phyloP scores from a whole-genome alignment of 1,284 basidiomycete species.

The Ceratobasidium papillatum region DNA sequence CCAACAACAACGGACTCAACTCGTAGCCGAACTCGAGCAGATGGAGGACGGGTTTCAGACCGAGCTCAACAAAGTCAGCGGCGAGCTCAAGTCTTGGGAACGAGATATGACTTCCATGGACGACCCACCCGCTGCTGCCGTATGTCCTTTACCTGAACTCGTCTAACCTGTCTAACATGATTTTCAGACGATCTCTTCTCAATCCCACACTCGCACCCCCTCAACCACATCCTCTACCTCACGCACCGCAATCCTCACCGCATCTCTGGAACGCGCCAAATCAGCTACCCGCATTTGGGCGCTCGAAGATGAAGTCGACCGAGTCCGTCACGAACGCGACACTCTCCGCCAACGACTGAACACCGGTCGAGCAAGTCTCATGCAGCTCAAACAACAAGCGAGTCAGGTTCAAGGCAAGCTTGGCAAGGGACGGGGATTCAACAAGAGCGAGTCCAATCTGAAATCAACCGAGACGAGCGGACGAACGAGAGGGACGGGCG shows the following conservation, averaged over 20 bases:
- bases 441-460: constrained; percentile 31
- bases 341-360: constrained; percentile 9
- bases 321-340: constrained; percentile 28
- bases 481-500: neutral
- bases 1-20: constrained; percentile 25
- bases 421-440: constrained; percentile 15
- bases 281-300: constrained; percentile 36
- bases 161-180: neutral
- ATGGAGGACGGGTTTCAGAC: constrained; percentile 37
- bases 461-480: neutral
- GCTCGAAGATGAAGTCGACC: constrained; percentile 38
- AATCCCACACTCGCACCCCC: constrained; percentile 4
- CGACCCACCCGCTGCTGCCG: neutral
- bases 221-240: neutral
- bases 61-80: constrained; percentile 22
- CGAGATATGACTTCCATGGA: neutral
- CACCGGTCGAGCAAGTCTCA: constrained; percentile 20
- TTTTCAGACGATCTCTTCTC: neutral
- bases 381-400: constrained; percentile 37
- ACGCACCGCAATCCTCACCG: neutral
- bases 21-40: constrained; percentile 29
- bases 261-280: constrained; percentile 31
- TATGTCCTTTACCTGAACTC: neutral
- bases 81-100: constrained; percentile 22
- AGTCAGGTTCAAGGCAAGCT: constrained; percentile 10